Percentiles rank a stretch among this genome's conserved stretches.
Evolutionary conservation across 768 basidiomycete genomes (phyloP).

Genomic region (Xerocomellus intermedius): DNA sequence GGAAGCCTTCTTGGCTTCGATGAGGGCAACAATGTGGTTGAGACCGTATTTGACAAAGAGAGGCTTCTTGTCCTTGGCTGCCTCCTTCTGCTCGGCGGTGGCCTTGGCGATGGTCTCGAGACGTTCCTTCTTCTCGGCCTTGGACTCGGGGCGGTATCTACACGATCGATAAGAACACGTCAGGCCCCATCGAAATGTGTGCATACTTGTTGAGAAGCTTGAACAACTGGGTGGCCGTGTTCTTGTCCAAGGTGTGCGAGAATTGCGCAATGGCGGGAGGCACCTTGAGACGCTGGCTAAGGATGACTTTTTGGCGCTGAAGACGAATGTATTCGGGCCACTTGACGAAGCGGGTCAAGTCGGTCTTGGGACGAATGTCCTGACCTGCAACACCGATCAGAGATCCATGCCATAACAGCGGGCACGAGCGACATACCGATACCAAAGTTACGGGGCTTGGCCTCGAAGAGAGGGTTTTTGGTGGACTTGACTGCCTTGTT

Average conservation of each 20-base stretch:
- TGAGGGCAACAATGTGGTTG: conserved; percentile 93
- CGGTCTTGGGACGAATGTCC: conserved; percentile 85
- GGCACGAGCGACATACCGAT: conserved; percentile 63
- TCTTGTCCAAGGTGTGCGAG: conserved; percentile 97
- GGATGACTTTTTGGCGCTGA: conserved; percentile 97
- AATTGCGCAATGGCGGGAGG: conserved; percentile 98
- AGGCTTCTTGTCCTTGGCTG: conserved; percentile 88
- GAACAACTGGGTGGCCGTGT: conserved; percentile 97
- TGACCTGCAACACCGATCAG: conserved; percentile 58
- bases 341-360: conserved; percentile 97
- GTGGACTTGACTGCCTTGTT: conserved; percentile 70
- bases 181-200: neutral
- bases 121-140: conserved; percentile 97
- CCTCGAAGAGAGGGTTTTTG: conserved; percentile 97
- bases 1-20: conserved; percentile 96
- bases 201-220: conserved; percentile 90
- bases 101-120: conserved; percentile 75
- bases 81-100: conserved; percentile 76
- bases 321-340: conserved; percentile 99
- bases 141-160: conserved; percentile 84
- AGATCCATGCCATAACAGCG: neutral
- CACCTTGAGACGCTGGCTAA: conserved; percentile 96
- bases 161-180: neutral
- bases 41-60: conserved; percentile 94
- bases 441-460: conserved; percentile 88